These are phyloP conservation scores for Tephrocybe sp. DNA, from an alignment of 768 basidiomycete genomes.

Conservation along the genomic window DNA sequence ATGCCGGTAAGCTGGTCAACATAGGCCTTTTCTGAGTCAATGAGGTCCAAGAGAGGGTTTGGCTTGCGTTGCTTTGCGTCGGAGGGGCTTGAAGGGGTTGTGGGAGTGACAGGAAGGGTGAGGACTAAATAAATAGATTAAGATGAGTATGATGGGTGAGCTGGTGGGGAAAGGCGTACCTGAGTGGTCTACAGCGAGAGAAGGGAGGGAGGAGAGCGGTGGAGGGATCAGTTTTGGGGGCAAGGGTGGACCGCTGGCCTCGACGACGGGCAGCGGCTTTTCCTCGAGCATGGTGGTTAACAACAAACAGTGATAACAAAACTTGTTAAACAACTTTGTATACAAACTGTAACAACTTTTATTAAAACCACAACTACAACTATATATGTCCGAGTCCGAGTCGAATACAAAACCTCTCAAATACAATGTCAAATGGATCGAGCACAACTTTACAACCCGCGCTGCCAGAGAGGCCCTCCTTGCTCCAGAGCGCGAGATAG, in stretches of 20 bases:
- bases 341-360: no score
- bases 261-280: conserved; percentile 6
- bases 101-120: conserved; percentile 27
- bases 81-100: conserved; percentile 39
- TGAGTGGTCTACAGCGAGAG: conserved; percentile 1
- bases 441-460: conserved; percentile 45
- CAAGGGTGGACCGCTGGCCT: background rate
- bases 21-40: conserved; percentile 91
- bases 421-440: conserved; percentile 37
- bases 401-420: conserved; percentile 14
- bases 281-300: conserved; percentile 17
- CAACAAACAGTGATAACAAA: background rate
- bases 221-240: conserved; percentile 5
- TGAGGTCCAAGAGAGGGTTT: conserved; percentile 89
- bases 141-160: no score
- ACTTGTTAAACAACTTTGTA: no score
- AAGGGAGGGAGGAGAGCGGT: conserved; percentile 4
- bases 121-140: no score
- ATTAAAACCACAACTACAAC: conserved; percentile 5
- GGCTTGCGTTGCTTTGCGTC: no score
- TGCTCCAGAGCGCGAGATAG: conserved; percentile 51
- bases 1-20: conserved; percentile 88
- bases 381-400: conserved; percentile 6
- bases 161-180: no score
- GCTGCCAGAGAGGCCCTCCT: conserved; percentile 45